Conservation (phyloP, 495 filamentous ascomycete species). For the Trichoderma parareesei region DNA sequence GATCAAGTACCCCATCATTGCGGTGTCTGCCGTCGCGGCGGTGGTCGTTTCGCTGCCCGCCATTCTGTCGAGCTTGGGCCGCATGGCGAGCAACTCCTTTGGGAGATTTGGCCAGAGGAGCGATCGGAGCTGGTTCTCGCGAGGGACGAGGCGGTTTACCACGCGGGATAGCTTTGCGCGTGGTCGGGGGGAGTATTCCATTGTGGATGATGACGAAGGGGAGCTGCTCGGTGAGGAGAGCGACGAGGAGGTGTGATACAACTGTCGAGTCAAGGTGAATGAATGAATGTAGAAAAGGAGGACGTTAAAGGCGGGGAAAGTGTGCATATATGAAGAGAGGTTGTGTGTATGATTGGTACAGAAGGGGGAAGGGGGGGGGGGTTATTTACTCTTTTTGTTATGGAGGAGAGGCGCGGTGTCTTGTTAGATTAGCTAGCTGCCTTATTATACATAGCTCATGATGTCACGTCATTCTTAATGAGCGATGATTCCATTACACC, state of each 20-base stretch:
- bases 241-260: constrained; percentile 67
- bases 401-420: too few relatives aligned
- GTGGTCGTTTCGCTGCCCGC: constrained; percentile 68
- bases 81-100: constrained; percentile 41
- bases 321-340: background rate
- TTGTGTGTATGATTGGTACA: background rate
- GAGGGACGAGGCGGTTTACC: constrained; percentile 58
- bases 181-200: constrained; percentile 72
- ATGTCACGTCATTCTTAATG: too few relatives aligned
- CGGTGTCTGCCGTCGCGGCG: constrained; percentile 68
- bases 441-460: too few relatives aligned
- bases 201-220: constrained; percentile 87
- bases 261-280: background rate
- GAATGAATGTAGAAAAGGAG: background rate
- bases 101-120: constrained; percentile 31
- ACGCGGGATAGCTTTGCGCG: constrained; percentile 78
- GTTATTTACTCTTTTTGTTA: too few relatives aligned
- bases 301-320: background rate
- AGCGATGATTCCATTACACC: too few relatives aligned
- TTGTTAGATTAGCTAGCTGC: too few relatives aligned
- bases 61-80: constrained; percentile 57
- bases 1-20: constrained; percentile 70
- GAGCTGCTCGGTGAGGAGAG: constrained; percentile 88
- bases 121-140: constrained; percentile 36
- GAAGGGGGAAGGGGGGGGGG: too few relatives aligned